Percentiles rank a stretch among this genome's conserved stretches.
These are phyloP conservation scores for Carex scoparia DNA, from an alignment of 176 grass and related monocot genomes.

Conservation along the genomic window DNA sequence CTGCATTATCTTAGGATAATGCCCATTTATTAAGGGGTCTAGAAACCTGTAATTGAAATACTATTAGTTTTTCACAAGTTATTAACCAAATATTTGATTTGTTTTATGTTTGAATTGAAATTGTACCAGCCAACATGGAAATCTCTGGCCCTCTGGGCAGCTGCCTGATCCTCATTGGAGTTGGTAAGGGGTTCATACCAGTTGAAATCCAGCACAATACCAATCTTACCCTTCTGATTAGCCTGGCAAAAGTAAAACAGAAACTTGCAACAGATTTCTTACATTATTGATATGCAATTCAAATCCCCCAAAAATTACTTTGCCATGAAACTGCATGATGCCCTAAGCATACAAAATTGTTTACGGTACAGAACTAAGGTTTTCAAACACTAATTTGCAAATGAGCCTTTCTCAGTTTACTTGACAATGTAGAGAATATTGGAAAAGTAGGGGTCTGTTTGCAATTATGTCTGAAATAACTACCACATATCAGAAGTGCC, in stretches of 20 bases:
- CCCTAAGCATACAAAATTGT: not conserved
- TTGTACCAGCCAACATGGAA: slow-evolving; percentile 59
- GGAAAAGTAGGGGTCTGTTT: not conserved
- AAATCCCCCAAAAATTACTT: not conserved
- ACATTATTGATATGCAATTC: not conserved
- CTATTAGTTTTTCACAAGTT: not conserved
- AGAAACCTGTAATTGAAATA: slow-evolving; percentile 44
- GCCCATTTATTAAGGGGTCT: slow-evolving; percentile 52
- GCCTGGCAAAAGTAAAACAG: slow-evolving; percentile 20
- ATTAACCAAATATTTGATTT: slow-evolving; percentile 1
- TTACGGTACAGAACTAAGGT: not conserved
- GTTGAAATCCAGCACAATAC: slow-evolving; percentile 56
- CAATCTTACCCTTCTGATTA: slow-evolving; percentile 43
- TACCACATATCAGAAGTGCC: not conserved
- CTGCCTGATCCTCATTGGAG: slow-evolving; percentile 38
- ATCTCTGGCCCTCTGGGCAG: slow-evolving; percentile 59
- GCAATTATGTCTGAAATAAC: not conserved
- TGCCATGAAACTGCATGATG: not conserved
- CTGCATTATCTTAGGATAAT: slow-evolving; percentile 58
- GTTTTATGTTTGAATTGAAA: not conserved
- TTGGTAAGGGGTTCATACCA: slow-evolving; percentile 54
- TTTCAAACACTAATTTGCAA: not conserved
- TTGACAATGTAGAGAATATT: not conserved
- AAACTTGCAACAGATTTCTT: not conserved
- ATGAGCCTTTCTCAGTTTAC: not conserved